Percentiles rank a stretch among this genome's conserved stretches.
These are phyloP conservation scores for Royoungia palumana DNA, from an alignment of 768 basidiomycete species.

Conservation along the genomic window DNA sequence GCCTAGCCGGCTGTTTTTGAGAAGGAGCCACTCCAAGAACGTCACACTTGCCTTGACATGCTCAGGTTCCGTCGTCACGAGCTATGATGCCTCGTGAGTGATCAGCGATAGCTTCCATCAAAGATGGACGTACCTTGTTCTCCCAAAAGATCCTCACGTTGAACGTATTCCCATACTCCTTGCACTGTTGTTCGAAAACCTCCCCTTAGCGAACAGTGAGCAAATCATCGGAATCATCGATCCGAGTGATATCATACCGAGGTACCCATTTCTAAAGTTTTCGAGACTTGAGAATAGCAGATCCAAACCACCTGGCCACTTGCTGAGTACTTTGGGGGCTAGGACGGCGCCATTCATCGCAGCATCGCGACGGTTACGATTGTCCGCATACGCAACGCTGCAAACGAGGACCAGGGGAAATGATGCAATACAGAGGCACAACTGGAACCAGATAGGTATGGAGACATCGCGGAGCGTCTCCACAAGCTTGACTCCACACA, in stretches of 20 bases:
- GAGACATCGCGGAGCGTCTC: conserved; percentile 3
- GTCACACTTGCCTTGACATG: conserved; percentile 37
- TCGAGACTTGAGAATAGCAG: conserved; percentile 22
- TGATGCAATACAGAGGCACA: conserved; percentile 18
- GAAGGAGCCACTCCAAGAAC: background rate
- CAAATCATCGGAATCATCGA: background rate
- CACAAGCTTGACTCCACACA: conserved; percentile 14
- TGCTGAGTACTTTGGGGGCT: conserved; percentile 33
- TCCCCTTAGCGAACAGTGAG: conserved; percentile 25
- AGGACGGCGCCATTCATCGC: conserved; percentile 27
- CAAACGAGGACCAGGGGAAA: conserved; percentile 22
- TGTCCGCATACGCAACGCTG: conserved; percentile 12
- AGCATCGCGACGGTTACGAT: conserved; percentile 13
- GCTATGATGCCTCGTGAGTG: conserved; percentile 20
- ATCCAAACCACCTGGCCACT: conserved; percentile 38
- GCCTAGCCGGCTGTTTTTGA: conserved; percentile 25
- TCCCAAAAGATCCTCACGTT: conserved; percentile 37
- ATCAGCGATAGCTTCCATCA: conserved; percentile 1
- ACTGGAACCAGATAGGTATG: conserved; percentile 16
- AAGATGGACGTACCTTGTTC: conserved; percentile 30
- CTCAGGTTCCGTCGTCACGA: conserved; percentile 48
- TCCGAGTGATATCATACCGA: conserved; percentile 21
- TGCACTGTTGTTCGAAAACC: conserved; percentile 18
- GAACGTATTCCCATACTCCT: conserved; percentile 31
- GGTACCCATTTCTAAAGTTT: conserved; percentile 26